These are phyloP conservation scores for Apiotrichum laibachii DNA, from an alignment of 1,284 basidiomycete species.

Conservation along the genomic window DNA sequence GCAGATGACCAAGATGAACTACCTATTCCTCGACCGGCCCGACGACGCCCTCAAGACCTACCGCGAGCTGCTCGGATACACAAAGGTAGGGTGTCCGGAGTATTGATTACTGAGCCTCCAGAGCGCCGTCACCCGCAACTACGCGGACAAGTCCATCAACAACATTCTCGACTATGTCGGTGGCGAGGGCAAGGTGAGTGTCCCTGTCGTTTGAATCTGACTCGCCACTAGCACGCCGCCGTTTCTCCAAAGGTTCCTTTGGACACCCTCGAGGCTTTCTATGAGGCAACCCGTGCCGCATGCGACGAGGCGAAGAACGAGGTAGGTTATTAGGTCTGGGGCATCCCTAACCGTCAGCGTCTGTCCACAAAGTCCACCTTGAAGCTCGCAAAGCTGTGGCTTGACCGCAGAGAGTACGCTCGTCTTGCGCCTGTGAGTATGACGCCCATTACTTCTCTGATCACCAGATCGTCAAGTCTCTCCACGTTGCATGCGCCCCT, in stretches of 20 bases:
- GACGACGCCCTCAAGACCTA: slow-evolving; percentile 84
- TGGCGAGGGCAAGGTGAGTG: slow-evolving; percentile 69
- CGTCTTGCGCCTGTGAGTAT: slow-evolving; percentile 70
- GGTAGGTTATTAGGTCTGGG: slow-evolving; percentile 54
- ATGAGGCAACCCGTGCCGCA: slow-evolving; percentile 85
- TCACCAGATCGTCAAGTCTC: slow-evolving; percentile 51
- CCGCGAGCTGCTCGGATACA: slow-evolving; percentile 80
- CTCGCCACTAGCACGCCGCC: slow-evolving; percentile 38
- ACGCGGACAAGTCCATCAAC: slow-evolving; percentile 97
- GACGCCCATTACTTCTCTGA: neutral
- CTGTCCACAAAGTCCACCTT: slow-evolving; percentile 93
- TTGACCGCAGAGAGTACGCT: slow-evolving; percentile 86
- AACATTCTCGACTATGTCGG: slow-evolving; percentile 98
- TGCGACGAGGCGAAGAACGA: slow-evolving; percentile 94
- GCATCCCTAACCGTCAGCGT: slow-evolving; percentile 58
- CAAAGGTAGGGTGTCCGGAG: slow-evolving; percentile 56
- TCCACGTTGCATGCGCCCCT: slow-evolving; percentile 54
- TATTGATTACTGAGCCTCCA: slow-evolving; percentile 10
- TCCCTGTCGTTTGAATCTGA: neutral
- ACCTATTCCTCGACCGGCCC: slow-evolving; percentile 71
- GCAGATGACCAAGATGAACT: slow-evolving; percentile 94
- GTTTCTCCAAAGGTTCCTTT: slow-evolving; percentile 65
- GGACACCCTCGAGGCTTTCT: slow-evolving; percentile 87
- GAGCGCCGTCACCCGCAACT: slow-evolving; percentile 49
- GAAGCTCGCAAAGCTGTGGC: slow-evolving; percentile 95